These are phyloP conservation scores for Quillaja saponaria DNA, from an alignment of 306 rosid species.

Conservation along the genomic window DNA sequence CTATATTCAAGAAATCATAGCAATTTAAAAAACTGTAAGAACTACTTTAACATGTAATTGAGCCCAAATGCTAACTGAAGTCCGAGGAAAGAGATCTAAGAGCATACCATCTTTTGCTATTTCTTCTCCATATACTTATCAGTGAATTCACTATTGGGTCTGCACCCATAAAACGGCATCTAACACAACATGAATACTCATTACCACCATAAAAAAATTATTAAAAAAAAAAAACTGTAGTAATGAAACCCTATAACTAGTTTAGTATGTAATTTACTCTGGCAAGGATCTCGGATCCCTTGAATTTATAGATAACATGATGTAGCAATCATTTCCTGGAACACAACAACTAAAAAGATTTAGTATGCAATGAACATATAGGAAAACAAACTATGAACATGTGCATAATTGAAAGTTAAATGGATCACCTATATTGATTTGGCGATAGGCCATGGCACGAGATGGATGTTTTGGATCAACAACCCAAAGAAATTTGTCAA, in stretches of 20 bases:
- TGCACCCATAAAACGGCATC: slow-evolving; percentile 44
- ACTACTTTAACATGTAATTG: not conserved
- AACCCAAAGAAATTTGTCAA: slow-evolving; percentile 32
- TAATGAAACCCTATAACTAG: slow-evolving; percentile 5
- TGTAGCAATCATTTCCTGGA: slow-evolving; percentile 41
- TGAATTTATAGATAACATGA: slow-evolving; percentile 24
- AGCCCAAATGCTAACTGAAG: not conserved
- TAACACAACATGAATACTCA: slow-evolving; percentile 22
- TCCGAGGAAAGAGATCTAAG: not conserved
- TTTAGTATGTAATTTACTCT: slow-evolving; percentile 36
- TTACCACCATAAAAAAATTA: no score
- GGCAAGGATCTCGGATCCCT: slow-evolving; percentile 41
- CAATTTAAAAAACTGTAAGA: not conserved
- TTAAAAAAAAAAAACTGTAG: not conserved
- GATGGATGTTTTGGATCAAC: slow-evolving; percentile 27
- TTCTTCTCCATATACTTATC: slow-evolving; percentile 38
- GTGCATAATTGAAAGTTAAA: not conserved
- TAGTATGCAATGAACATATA: not conserved
- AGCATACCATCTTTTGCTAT: slow-evolving; percentile 37
- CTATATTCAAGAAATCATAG: not conserved
- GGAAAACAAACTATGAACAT: not conserved
- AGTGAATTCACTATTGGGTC: slow-evolving; percentile 27
- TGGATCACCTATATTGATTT: slow-evolving; percentile 11
- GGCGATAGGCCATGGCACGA: slow-evolving; percentile 19
- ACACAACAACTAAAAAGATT: slow-evolving; percentile 13